Conservation (phyloP, 225 moss, liverwort and hornwort genomes). For the Pseudisothecium myosuroides region DNA sequence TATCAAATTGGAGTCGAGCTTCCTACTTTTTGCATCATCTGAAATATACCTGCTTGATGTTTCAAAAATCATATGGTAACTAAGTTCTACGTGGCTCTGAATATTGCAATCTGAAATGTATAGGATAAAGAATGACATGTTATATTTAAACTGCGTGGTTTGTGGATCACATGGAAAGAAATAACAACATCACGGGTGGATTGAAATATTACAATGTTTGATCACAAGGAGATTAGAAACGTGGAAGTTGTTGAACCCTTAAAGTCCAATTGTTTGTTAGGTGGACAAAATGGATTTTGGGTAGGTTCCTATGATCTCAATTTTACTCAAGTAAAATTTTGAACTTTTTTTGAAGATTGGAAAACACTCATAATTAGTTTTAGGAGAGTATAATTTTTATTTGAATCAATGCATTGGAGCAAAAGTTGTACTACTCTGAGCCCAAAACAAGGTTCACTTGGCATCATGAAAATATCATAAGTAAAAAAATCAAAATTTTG, state of each 20-base stretch:
- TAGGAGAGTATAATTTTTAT: too few species aligned
- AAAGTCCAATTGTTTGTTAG: background rate
- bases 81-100: background rate
- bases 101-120: background rate
- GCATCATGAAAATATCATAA: background rate
- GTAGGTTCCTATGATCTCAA: too few species aligned
- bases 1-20: background rate
- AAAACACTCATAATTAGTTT: too few species aligned
- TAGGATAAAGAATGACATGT: background rate
- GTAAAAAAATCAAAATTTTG: fast-evolving
- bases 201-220: too few species aligned
- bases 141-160: background rate
- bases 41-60: background rate
- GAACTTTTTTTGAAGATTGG: too few species aligned
- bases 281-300: background rate
- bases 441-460: too few species aligned
- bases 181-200: background rate
- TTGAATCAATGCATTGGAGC: too few species aligned
- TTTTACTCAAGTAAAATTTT: too few species aligned
- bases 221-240: background rate
- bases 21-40: background rate
- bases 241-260: background rate
- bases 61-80: background rate
- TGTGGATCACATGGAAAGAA: too few species aligned
- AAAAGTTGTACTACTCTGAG: too few species aligned